Conservation (phyloP, 2,329 filamentous ascomycete species). For the Elsinoe australis region DNA sequence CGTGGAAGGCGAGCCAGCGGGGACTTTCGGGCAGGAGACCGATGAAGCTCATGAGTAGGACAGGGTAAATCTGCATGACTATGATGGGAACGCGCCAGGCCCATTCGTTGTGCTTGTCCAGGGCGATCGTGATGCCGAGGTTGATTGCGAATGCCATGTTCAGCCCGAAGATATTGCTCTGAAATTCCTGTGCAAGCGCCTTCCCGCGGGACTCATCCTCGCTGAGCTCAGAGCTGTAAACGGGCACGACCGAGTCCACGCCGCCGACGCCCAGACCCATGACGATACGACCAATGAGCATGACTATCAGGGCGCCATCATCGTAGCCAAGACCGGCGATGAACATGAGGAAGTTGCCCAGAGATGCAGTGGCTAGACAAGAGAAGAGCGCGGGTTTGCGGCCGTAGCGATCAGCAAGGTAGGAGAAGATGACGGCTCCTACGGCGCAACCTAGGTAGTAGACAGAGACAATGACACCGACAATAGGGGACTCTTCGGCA, state of each 20-base stretch:
- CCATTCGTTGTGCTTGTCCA: slow-evolving; percentile 53
- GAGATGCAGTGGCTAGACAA: slow-evolving; percentile 46
- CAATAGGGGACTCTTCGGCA: slow-evolving; percentile 41
- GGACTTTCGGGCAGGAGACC: slow-evolving; percentile 50
- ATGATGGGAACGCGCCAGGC: slow-evolving; percentile 56
- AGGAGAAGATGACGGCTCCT: slow-evolving; percentile 51
- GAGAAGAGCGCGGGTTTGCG: slow-evolving; percentile 50
- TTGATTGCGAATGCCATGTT: slow-evolving; percentile 56
- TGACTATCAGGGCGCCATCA: slow-evolving; percentile 39
- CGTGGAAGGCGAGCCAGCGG: slow-evolving; percentile 50
- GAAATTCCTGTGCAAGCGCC: slow-evolving; percentile 56
- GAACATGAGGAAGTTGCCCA: slow-evolving; percentile 57
- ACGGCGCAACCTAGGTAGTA: slow-evolving; percentile 57
- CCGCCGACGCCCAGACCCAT: slow-evolving; percentile 54
- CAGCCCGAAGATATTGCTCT: slow-evolving; percentile 56
- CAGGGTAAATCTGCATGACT: slow-evolving; percentile 53
- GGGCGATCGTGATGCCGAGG: slow-evolving; percentile 44
- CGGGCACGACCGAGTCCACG: slow-evolving; percentile 53
- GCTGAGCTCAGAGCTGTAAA: slow-evolving; percentile 50
- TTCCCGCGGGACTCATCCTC: slow-evolving; percentile 51
- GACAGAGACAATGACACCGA: slow-evolving; percentile 53
- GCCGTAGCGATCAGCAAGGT: slow-evolving; percentile 46
- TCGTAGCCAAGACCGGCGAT: slow-evolving; percentile 44
- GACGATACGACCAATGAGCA: slow-evolving; percentile 45
- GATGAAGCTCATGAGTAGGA: slow-evolving; percentile 47